Conservation (phyloP, 345 rosid genomes). For the Aethionema arabicum region DNA sequence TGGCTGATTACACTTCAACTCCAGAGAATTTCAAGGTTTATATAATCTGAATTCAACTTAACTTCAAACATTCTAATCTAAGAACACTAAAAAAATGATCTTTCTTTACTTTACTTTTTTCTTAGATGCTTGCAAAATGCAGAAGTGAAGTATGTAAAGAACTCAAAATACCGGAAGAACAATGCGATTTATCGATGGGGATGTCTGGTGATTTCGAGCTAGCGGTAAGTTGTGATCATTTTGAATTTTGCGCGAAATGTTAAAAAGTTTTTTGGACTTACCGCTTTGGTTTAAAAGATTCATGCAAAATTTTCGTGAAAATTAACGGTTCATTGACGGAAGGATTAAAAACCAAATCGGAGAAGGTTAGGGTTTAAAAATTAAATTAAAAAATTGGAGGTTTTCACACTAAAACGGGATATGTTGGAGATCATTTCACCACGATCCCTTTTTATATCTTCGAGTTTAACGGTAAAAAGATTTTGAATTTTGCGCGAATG, state of each 20-base stretch:
- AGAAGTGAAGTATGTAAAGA: constrained; percentile 84
- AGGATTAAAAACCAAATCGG: too few species aligned
- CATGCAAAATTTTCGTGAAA: too few species aligned
- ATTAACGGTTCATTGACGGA: too few species aligned
- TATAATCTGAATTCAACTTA: not conserved
- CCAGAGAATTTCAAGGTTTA: constrained; percentile 94
- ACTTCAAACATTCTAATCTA: not conserved
- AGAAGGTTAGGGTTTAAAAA: too few species aligned
- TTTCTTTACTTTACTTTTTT: constrained; percentile 14
- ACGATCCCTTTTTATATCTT: too few species aligned
- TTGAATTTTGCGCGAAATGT: not conserved
- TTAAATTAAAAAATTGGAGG: too few species aligned
- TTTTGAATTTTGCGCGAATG: not conserved
- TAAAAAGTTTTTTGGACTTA: not conserved
- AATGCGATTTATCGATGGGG: constrained; percentile 96
- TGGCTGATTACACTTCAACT: constrained; percentile 87
- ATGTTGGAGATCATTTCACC: too few species aligned
- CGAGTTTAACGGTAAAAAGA: too few species aligned
- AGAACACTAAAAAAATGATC: constrained; percentile 7
- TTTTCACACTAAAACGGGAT: too few species aligned
- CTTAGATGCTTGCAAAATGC: constrained; percentile 78
- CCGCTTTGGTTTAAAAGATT: too few species aligned
- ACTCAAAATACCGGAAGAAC: constrained; percentile 75
- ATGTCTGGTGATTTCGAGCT: constrained; percentile 93
- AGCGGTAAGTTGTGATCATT: constrained; percentile 60